These are phyloP conservation scores for Nakazawaea ernobii DNA, from an alignment of 805 yeast species.

Conservation along the genomic window DNA sequence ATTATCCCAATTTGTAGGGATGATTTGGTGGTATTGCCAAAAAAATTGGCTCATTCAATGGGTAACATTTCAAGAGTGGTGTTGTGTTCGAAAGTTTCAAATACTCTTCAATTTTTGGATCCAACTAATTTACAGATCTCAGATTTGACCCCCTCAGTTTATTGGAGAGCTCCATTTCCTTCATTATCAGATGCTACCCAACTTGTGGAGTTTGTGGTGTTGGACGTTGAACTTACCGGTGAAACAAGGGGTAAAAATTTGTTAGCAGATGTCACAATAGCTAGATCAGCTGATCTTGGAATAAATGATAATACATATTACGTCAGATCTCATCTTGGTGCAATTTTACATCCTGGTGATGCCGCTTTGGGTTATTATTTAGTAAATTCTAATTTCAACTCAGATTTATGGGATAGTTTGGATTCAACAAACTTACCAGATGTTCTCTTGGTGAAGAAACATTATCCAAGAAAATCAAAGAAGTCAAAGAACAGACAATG, in stretches of 20 bases:
- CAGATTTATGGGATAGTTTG: slow-evolving; percentile 73
- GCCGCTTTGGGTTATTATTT: slow-evolving; percentile 88
- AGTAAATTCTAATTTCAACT: slow-evolving; percentile 81
- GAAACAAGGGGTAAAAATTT: slow-evolving; percentile 69
- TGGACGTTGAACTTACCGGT: slow-evolving; percentile 93
- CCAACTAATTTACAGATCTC: slow-evolving; percentile 74
- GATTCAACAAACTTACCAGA: slow-evolving; percentile 69
- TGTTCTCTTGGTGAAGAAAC: slow-evolving; percentile 83
- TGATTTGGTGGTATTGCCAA: slow-evolving; percentile 88
- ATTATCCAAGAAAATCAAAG: slow-evolving; percentile 73
- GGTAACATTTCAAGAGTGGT: slow-evolving; percentile 82
- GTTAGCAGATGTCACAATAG: slow-evolving; percentile 85
- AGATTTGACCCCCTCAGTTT: slow-evolving; percentile 64
- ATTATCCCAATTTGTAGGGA: slow-evolving; percentile 96
- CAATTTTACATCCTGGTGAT: slow-evolving; percentile 93
- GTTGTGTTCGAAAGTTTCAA: slow-evolving; percentile 78
- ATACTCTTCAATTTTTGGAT: slow-evolving; percentile 81
- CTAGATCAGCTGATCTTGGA: slow-evolving; percentile 87
- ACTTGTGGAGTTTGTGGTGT: slow-evolving; percentile 78
- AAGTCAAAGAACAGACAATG: slow-evolving; percentile 76
- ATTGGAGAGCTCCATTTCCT: slow-evolving; percentile 79
- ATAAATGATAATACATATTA: slow-evolving; percentile 77
- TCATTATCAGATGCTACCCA: slow-evolving; percentile 72
- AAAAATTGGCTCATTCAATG: slow-evolving; percentile 72
- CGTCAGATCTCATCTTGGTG: slow-evolving; percentile 90